Conservation (phyloP, 495 filamentous ascomycete species). For the Terfezia claveryi region DNA sequence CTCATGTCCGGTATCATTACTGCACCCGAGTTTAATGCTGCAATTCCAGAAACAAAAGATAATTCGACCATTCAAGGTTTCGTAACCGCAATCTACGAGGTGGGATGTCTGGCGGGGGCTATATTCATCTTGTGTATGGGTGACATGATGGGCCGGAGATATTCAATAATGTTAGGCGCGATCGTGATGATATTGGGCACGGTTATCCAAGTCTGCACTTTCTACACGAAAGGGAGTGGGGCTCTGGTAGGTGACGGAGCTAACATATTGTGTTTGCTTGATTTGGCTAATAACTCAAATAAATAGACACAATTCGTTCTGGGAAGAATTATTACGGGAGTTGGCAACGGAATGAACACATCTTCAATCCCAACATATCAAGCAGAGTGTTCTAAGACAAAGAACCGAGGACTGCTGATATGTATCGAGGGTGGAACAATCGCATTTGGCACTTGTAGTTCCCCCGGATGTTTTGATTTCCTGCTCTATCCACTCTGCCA, state of each 20-base stretch:
- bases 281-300: background rate
- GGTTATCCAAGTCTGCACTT: conserved; percentile 39
- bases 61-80: conserved; percentile 55
- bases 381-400: conserved; percentile 39
- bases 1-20: conserved; percentile 71
- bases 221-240: background rate
- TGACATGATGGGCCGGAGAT: conserved; percentile 43
- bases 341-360: conserved; percentile 62
- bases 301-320: conserved; percentile 45
- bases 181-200: conserved; percentile 52
- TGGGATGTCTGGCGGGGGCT: conserved; percentile 55
- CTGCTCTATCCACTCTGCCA: no score
- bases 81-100: conserved; percentile 66
- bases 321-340: conserved; percentile 49
- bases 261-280: background rate
- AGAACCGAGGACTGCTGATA: conserved; percentile 60
- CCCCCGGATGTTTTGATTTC: background rate
- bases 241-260: no score
- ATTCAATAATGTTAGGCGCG: conserved; percentile 38
- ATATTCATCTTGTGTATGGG: conserved; percentile 46
- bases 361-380: conserved; percentile 64
- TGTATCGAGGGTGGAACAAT: conserved; percentile 67
- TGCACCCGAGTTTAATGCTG: conserved; percentile 42
- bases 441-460: conserved; percentile 39
- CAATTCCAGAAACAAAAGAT: conserved; percentile 42